These are phyloP conservation scores for Talaromyces piceae DNA, from an alignment of 2,329 filamentous ascomycete species.

Conservation along the genomic window DNA sequence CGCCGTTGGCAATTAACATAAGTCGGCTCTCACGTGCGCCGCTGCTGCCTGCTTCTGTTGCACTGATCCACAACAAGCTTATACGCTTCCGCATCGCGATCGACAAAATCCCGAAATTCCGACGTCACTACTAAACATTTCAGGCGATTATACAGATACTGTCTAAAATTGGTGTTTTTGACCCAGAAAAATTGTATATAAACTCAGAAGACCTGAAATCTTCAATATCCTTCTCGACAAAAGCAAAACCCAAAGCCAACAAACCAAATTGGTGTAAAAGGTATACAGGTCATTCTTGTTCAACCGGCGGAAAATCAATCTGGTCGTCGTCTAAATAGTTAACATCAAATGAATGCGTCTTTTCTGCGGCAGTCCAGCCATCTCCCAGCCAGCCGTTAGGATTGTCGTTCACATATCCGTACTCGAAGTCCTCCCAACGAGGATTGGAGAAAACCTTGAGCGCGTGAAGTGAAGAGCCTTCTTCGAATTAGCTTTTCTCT, in stretches of 20 bases:
- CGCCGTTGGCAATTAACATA: background rate
- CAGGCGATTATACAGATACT: too few relatives aligned
- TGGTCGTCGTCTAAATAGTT: constrained; percentile 31
- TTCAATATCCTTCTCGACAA: too few relatives aligned
- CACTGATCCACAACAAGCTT: too few relatives aligned
- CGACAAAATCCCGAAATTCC: too few relatives aligned
- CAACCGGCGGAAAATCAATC: constrained; percentile 24
- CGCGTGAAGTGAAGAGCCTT: constrained; percentile 16
- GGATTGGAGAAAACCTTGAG: constrained; percentile 9
- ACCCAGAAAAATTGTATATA: too few relatives aligned
- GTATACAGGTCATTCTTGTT: background rate
- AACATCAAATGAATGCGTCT: constrained; percentile 23
- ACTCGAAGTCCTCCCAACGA: constrained; percentile 16
- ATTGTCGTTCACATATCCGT: constrained; percentile 15
- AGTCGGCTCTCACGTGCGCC: background rate
- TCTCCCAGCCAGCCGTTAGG: constrained; percentile 16
- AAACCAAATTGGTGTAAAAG: background rate
- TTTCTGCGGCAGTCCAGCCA: constrained; percentile 15
- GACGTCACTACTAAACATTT: too few relatives aligned
- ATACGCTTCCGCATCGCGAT: too few relatives aligned
- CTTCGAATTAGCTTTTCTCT: background rate
- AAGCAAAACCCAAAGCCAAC: background rate
- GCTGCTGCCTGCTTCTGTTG: background rate
- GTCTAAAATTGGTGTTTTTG: too few relatives aligned
- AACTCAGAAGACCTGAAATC: too few relatives aligned